Percentiles rank a stretch among this genome's conserved stretches.
Conservation (phyloP, 192 early-diverging fungal species). For the Haplosporangium gracile region DNA sequence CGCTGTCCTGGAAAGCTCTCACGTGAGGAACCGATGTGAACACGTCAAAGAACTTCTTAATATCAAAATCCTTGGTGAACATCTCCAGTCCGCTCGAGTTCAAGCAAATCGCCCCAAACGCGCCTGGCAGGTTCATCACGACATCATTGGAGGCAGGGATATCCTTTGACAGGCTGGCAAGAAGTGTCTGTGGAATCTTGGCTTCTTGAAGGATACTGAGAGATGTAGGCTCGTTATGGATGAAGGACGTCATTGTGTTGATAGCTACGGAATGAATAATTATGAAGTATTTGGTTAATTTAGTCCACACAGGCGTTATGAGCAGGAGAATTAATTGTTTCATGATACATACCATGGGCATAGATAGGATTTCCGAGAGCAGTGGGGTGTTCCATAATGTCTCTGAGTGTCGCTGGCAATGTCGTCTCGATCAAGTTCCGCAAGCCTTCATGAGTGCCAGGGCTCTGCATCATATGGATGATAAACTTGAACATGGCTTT, state of each 20-base stretch:
- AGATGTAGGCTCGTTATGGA: conserved; percentile 98
- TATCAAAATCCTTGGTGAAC: conserved; percentile 78
- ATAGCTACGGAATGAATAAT: conserved; percentile 79
- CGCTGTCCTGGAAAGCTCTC: conserved; percentile 82
- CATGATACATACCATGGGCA: conserved; percentile 72
- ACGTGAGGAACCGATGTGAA: conserved; percentile 86
- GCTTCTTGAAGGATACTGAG: conserved; percentile 95
- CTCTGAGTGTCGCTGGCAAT: conserved; percentile 80
- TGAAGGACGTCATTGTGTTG: conserved; percentile 94
- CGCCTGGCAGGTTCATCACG: conserved; percentile 84
- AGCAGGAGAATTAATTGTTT: not conserved
- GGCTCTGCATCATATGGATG: conserved; percentile 94
- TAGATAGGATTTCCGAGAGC: conserved; percentile 88
- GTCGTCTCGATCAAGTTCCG: conserved; percentile 95
- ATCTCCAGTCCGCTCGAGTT: conserved; percentile 90
- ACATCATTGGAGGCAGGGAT: conserved; percentile 89
- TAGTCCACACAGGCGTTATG: not conserved
- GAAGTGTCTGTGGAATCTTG: conserved; percentile 86
- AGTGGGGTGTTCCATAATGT: conserved; percentile 79
- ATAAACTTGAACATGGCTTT: conserved; percentile 94
- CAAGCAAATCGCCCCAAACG: conserved; percentile 96
- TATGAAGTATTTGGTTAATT: not conserved
- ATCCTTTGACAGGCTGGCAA: conserved; percentile 74
- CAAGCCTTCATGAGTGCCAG: conserved; percentile 89
- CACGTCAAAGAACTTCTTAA: conserved; percentile 79